Evolutionary conservation across 2,329 filamentous ascomycete genomes (phyloP), one percentile per base, ranked within the genome.

Genomic region (Nothomitra cinnamomea): DNA sequence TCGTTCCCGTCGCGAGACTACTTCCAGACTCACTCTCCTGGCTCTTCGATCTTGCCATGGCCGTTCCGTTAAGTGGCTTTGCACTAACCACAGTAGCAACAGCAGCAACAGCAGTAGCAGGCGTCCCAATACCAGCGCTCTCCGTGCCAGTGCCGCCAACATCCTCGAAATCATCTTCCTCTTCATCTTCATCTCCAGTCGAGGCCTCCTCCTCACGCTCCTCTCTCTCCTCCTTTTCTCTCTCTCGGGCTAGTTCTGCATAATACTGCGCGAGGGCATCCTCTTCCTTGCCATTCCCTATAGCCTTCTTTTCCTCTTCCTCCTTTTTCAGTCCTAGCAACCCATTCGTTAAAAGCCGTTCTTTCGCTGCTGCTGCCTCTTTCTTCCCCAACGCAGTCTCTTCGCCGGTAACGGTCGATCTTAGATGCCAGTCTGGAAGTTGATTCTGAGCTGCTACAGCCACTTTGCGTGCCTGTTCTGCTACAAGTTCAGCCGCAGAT

Each of bases 341-440:
- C 52, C 56, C 61, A 51, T 62, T 61, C 48, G 57, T 62, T 58
- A 64, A 67, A 40, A 36, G 54, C 57, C 56, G 62, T 59, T 58
- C 68, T 64, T 59, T 65, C 69, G 41, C 70, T 66, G 64, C 63
- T 57, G 58, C 60, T 54, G 58, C 64, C 61, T 63, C 67, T 56
- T 63, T 66, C 47, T 55, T 64, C 24, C 59, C 65, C 38, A 60
- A 64, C 54, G 58, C 61, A 55, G 78, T 83, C n/a, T 77, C 75
- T 55, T 79, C 74, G 51, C 79, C 78, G 3, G 74, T 79, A 49
- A 86, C 76, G 1, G 82, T 86, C 57, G 80, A 84, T 54, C 82
- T 77, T 0, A 79, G 78, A 68, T 86, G 84, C 81, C 83, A 87
- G 7, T 74, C 69, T 1, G 83, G 83, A 56, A 87, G 67, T 6